Conservation (phyloP, 2,329 filamentous ascomycete species). For the Aspergillus luchuensis region DNA sequence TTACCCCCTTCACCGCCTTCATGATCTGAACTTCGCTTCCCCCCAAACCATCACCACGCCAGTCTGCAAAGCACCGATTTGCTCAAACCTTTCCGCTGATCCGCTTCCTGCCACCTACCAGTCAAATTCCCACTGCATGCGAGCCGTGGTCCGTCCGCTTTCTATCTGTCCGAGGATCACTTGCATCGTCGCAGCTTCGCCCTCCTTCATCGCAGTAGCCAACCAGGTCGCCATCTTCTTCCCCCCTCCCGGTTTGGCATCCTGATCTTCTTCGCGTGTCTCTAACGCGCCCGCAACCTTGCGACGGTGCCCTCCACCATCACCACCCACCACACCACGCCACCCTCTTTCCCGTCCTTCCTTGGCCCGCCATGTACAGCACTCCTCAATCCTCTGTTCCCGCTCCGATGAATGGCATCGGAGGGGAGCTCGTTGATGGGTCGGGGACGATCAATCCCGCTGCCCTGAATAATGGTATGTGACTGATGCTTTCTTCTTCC, state of each 20-base stretch:
- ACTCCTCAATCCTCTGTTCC: conserved; percentile 54
- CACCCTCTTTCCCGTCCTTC: conserved; percentile 24
- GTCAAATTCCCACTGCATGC: conserved; percentile 35
- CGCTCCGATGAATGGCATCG: conserved; percentile 68
- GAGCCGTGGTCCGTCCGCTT: conserved; percentile 26
- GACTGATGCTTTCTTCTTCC: conserved; percentile 16
- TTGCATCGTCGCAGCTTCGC: conserved; percentile 25
- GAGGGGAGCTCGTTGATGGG: conserved; percentile 62
- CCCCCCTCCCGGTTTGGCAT: conserved; percentile 15
- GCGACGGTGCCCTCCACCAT: conserved; percentile 31
- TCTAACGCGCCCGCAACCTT: conserved; percentile 37
- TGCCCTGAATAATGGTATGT: conserved; percentile 74
- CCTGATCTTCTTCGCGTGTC: conserved; percentile 29
- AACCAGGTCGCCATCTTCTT: conserved; percentile 18
- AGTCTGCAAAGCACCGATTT: conserved; percentile 28
- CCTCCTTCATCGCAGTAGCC: conserved; percentile 22
- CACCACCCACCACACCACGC: conserved; percentile 12
- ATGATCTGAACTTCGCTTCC: conserved; percentile 3
- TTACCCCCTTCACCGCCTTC: conserved; percentile 21
- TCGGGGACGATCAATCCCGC: conserved; percentile 90
- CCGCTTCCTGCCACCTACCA: conserved; percentile 34
- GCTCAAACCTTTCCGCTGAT: conserved; percentile 33
- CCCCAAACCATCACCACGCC: conserved; percentile 24
- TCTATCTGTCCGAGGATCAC: conserved; percentile 25
- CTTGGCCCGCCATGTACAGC: conserved; percentile 49